Percentiles rank a stretch among this genome's conserved stretches.
Conservation (phyloP, 306 rosid genomes). For the Glycine tomentella region DNA sequence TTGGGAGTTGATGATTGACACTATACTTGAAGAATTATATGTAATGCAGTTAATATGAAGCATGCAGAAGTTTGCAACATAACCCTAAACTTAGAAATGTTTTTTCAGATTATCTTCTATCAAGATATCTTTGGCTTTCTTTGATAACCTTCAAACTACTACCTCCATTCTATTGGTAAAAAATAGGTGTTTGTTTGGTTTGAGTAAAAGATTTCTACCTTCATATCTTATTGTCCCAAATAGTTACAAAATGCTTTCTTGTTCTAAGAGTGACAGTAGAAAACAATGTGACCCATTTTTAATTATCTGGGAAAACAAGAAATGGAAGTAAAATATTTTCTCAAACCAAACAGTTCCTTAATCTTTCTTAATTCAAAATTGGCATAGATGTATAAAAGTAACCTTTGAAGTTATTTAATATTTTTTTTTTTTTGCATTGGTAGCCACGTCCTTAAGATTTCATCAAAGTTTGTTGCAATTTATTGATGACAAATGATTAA, state of each 20-base stretch:
- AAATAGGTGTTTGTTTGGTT: background rate
- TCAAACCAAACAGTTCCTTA: background rate
- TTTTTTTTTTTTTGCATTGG: background rate
- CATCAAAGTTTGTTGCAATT: background rate
- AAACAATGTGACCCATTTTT: background rate
- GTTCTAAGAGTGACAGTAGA: background rate
- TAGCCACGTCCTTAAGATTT: background rate
- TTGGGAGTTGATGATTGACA: background rate
- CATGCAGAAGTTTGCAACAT: background rate
- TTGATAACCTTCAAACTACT: background rate
- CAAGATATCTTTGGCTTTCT: background rate
- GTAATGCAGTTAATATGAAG: background rate
- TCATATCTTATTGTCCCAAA: background rate
- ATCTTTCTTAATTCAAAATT: background rate
- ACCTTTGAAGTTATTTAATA: background rate
- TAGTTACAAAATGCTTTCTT: background rate
- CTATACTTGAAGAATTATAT: background rate
- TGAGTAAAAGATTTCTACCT: background rate
- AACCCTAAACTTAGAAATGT: background rate
- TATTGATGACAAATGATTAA: slow-evolving; percentile 1
- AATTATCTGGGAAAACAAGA: background rate
- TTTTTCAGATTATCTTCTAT: background rate
- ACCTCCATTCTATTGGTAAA: background rate
- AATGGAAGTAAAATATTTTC: background rate
- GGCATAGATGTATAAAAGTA: background rate